Base-by-base conservation (phyloP, 2,329 filamentous ascomycete species). In the Iodosphaeria phyllophila region DNA sequence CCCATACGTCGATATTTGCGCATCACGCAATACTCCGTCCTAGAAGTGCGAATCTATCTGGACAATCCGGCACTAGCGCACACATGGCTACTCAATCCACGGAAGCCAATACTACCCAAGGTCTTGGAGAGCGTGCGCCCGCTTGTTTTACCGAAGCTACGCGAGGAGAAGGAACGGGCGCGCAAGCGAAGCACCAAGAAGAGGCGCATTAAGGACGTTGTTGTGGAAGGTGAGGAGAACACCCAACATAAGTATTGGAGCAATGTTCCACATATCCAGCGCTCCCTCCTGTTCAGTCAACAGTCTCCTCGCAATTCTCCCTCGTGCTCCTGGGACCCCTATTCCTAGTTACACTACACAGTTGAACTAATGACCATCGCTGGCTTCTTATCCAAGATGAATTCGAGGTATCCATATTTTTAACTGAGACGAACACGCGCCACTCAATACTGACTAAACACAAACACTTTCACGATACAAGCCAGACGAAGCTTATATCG, bases 31-130 rank as follows among this genome's bases (percentile, higher is more conserved):
- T 79, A 82, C 48, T 92, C 86, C 4, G 83, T 93, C 16, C 64
- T 98, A n/a, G 89, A 98, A 60, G 83, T 80, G 35, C 83, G 84
- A 35, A 89, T 98, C 37, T 95, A 95, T 50, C 70, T 93, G 23
- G 86, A 95, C 35, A 84, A 86, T 39, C 89, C 89, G 1, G 69
- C 75, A 8, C 69, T 92, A 31, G 69, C 71, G 13, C 68, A 80
- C 35, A 73, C 74, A 42, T 93, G 91, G 72, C 67, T 98, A 11
- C 64, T 92, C 35, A 75, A 77, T 39, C 63, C 76, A 18, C 69
- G 73, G 34, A 60, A 83, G 37, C 71, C 78, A 4, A 65, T 86
- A 10, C 64, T 98, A 9, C 72, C 75, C 19, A 75, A 74, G 34
- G 73, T 95, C 38, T 83, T 98, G 30, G 69, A 80, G 44, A 76